phyloP scores from a whole-genome alignment of 352 stramenopile genomes.

The Globisporangium cystogenes region DNA sequence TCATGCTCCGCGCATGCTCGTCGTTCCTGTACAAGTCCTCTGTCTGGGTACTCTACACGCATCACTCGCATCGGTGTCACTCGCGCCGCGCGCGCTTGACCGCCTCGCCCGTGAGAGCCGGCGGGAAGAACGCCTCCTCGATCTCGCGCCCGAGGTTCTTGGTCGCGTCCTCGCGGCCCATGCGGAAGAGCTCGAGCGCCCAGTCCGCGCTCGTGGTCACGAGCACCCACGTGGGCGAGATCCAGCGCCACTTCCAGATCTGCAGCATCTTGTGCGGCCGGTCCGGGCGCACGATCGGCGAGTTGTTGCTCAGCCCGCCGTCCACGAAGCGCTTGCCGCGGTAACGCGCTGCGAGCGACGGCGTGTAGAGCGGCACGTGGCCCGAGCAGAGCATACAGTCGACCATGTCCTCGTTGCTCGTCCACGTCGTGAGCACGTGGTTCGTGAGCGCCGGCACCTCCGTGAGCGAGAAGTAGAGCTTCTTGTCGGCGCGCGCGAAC shows the following conservation, averaged over 20 bases:
- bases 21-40: neutral
- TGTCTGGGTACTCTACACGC: neutral
- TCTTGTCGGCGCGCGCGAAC: slow-evolving; percentile 53
- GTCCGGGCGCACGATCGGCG: slow-evolving; percentile 46
- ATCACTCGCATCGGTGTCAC: neutral
- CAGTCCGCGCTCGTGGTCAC: slow-evolving; percentile 73
- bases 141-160: slow-evolving; percentile 58
- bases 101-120: neutral
- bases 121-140: slow-evolving; percentile 21
- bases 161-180: slow-evolving; percentile 67
- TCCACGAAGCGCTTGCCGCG: slow-evolving; percentile 72
- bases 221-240: slow-evolving; percentile 68
- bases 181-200: slow-evolving; percentile 68
- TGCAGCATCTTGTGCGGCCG: slow-evolving; percentile 71
- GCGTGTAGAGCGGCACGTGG: slow-evolving; percentile 73
- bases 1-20: neutral
- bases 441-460: slow-evolving; percentile 62
- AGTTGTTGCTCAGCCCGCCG: slow-evolving; percentile 69
- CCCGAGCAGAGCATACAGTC: slow-evolving; percentile 75
- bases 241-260: slow-evolving; percentile 81
- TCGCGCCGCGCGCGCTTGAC: slow-evolving; percentile 3
- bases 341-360: slow-evolving; percentile 50
- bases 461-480: slow-evolving; percentile 77
- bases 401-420: slow-evolving; percentile 79
- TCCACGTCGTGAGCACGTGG: slow-evolving; percentile 63